Evolutionary conservation across 2,329 filamentous ascomycete species (phyloP).

Genomic region (Xylariaceae sp.): DNA sequence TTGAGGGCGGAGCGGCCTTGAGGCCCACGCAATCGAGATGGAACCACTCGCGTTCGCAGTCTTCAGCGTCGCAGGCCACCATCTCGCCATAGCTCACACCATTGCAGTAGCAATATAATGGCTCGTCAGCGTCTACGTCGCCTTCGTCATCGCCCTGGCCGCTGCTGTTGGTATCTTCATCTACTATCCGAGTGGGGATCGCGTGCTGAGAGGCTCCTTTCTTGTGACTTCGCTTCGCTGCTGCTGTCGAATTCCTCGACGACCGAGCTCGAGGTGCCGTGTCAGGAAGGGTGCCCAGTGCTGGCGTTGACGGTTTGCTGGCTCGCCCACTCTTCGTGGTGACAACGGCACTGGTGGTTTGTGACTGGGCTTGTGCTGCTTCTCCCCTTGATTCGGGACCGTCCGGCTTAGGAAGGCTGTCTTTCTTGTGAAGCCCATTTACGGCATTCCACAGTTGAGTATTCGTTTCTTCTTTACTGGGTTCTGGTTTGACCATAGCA

Average conservation of each 20-base stretch:
- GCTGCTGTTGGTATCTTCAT: constrained; percentile 42
- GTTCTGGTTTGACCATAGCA: constrained; percentile 35
- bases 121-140: constrained; percentile 63
- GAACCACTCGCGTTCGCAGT: constrained; percentile 75
- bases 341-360: constrained; percentile 39
- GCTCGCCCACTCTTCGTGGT: constrained; percentile 60
- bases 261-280: constrained; percentile 47
- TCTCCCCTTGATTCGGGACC: constrained; percentile 43
- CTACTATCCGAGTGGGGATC: constrained; percentile 34
- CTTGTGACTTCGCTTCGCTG: constrained; percentile 54
- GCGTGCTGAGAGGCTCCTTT: constrained; percentile 43
- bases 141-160: constrained; percentile 49
- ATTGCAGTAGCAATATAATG: constrained; percentile 74
- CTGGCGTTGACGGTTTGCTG: constrained; percentile 62
- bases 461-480: constrained; percentile 32
- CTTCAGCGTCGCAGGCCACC: constrained; percentile 72
- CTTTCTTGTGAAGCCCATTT: constrained; percentile 38
- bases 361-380: constrained; percentile 32
- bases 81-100: constrained; percentile 77
- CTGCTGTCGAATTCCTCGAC: constrained; percentile 39
- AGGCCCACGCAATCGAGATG: constrained; percentile 77
- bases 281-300: constrained; percentile 55
- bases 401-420: constrained; percentile 40
- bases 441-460: constrained; percentile 25
- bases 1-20: constrained; percentile 70